Evolutionary conservation across 495 filamentous ascomycete species (phyloP).

Genomic region (Chaetomium fimeti): DNA sequence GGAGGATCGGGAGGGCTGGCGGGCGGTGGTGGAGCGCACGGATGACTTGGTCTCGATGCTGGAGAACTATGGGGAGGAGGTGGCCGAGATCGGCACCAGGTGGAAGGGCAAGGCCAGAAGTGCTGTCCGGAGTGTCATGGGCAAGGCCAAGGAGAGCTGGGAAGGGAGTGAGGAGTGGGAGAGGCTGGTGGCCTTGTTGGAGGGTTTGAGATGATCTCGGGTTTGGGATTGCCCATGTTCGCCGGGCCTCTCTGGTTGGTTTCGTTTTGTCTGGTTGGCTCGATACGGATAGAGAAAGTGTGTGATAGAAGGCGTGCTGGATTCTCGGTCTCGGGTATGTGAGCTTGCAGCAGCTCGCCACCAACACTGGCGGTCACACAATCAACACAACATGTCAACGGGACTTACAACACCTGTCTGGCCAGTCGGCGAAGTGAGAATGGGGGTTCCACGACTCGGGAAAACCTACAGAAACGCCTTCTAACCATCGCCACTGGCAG

Average conservation of each 20-base stretch:
- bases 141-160: conserved; percentile 79
- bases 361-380: neutral
- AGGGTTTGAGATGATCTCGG: conserved; percentile 53
- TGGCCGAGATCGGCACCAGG: conserved; percentile 54
- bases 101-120: conserved; percentile 90
- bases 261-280: neutral
- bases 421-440: neutral
- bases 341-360: neutral
- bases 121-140: conserved; percentile 75
- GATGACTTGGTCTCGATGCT: conserved; percentile 63
- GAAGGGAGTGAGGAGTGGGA: conserved; percentile 73
- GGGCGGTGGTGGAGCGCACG: conserved; percentile 61
- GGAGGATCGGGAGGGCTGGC: conserved; percentile 53
- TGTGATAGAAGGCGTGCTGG: neutral
- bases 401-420: neutral
- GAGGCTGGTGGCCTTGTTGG: conserved; percentile 57
- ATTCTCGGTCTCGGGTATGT: neutral
- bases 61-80: conserved; percentile 59
- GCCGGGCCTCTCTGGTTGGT: neutral
- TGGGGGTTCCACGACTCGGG: neutral
- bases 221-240: neutral
- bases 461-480: neutral
- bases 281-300: neutral
- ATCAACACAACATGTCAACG: neutral
- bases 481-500: neutral